phyloP scores from a whole-genome alignment of 2,329 filamentous ascomycete species.

The Fusarium sublunatum region DNA sequence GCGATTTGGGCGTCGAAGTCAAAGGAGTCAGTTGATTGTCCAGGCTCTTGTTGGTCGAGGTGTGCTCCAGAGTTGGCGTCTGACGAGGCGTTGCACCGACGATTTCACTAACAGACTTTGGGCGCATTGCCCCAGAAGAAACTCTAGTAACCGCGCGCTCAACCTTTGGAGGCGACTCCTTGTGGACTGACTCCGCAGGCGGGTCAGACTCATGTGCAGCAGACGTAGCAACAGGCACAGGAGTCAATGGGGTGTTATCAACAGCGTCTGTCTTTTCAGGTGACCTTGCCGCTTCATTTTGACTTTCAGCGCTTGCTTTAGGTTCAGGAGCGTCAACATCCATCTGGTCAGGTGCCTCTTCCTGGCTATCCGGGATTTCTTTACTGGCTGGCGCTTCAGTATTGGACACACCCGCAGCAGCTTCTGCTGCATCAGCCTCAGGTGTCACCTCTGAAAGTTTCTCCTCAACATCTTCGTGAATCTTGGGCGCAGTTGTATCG shows the following conservation, averaged over 20 bases:
- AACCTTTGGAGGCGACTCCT: slow-evolving; percentile 41
- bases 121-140: slow-evolving; percentile 75
- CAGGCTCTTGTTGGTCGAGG: slow-evolving; percentile 43
- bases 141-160: slow-evolving; percentile 75
- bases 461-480: slow-evolving; percentile 1
- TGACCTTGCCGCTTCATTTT: slow-evolving; percentile 7
- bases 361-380: slow-evolving; percentile 54
- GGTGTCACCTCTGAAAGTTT: slow-evolving; percentile 2
- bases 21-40: slow-evolving; percentile 55
- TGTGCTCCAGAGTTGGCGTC: slow-evolving; percentile 51
- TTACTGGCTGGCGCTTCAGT: slow-evolving; percentile 15
- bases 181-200: slow-evolving; percentile 16
- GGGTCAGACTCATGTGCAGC: not conserved
- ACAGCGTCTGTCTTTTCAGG: slow-evolving; percentile 19
- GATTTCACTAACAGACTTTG: slow-evolving; percentile 80
- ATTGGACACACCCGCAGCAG: slow-evolving; percentile 1
- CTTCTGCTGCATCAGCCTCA: not conserved
- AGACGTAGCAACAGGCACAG: slow-evolving; percentile 2
- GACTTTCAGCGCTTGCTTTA: slow-evolving; percentile 28
- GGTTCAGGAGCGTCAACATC: slow-evolving; percentile 49
- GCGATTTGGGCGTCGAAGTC: slow-evolving; percentile 59
- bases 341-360: slow-evolving; percentile 50
- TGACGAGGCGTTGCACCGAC: slow-evolving; percentile 67
- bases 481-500: not conserved
- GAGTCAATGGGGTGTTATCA: slow-evolving; percentile 24